Evolutionary conservation across 2,329 filamentous ascomycete species (phyloP).

Genomic region (Chaetomiaceae sp.): DNA sequence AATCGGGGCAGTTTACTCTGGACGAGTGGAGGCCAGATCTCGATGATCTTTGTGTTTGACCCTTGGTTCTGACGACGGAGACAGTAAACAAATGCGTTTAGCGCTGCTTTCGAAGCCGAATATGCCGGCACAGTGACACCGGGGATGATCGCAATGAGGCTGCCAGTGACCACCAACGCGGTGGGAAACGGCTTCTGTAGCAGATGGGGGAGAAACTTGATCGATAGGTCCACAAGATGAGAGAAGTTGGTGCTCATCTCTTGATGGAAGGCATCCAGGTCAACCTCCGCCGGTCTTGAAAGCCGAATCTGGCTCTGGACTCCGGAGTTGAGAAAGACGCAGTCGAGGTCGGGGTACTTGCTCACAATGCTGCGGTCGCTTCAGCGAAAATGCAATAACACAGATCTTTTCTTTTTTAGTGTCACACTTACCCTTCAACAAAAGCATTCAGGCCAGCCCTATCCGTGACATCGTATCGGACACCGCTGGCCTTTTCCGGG

Average conservation of each 20-base stretch:
- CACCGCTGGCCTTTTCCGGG: constrained; percentile 36
- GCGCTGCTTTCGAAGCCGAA: constrained; percentile 50
- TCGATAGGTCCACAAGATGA: constrained; percentile 20
- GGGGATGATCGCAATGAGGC: constrained; percentile 40
- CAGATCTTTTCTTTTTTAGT: too few species aligned
- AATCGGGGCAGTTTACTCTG: not conserved
- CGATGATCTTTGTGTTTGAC: not conserved
- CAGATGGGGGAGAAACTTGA: constrained; percentile 25
- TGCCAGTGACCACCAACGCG: constrained; percentile 23
- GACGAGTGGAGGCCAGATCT: constrained; percentile 3
- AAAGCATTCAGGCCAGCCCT: constrained; percentile 40
- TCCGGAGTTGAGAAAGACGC: constrained; percentile 54
- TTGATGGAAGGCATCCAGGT: constrained; percentile 34
- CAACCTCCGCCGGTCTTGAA: constrained; percentile 35
- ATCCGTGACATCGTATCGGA: constrained; percentile 46
- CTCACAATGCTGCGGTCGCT: constrained; percentile 30
- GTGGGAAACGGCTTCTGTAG: constrained; percentile 33
- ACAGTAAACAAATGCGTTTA: constrained; percentile 33
- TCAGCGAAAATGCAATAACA: too few species aligned
- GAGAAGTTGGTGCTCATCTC: constrained; percentile 27
- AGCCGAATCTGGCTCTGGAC: constrained; percentile 48
- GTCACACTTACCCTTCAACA: constrained; percentile 34
- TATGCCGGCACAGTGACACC: constrained; percentile 40
- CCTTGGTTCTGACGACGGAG: not conserved
- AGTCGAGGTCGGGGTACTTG: constrained; percentile 48